Percentiles rank a stretch among this genome's conserved stretches.
These are phyloP conservation scores for Clathrus columnatus DNA, from an alignment of 768 basidiomycete species.

Conservation along the genomic window DNA sequence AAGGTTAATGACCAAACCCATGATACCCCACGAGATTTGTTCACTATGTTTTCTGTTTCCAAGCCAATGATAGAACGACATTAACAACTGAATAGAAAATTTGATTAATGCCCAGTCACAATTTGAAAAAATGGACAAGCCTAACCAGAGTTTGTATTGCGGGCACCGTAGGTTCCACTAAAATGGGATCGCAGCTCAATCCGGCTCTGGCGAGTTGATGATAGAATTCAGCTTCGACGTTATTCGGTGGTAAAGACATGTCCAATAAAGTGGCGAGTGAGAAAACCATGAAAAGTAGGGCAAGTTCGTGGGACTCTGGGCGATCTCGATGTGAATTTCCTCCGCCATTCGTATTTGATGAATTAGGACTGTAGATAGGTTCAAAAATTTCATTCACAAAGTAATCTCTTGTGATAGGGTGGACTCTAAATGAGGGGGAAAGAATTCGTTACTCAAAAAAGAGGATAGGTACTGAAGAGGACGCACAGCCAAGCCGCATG, in stretches of 20 bases:
- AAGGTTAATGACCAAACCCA: constrained; percentile 56
- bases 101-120: not conserved
- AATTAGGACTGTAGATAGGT: constrained; percentile 14
- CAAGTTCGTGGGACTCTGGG: constrained; percentile 53
- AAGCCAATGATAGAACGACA: constrained; percentile 11
- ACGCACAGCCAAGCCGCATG: constrained; percentile 67
- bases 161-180: constrained; percentile 62
- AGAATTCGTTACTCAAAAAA: constrained; percentile 14
- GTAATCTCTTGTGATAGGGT: constrained; percentile 12
- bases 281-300: constrained; percentile 45
- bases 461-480: constrained; percentile 8
- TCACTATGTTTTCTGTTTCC: constrained; percentile 43
- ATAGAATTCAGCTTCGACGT: constrained; percentile 52
- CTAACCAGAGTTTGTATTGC: constrained; percentile 69
- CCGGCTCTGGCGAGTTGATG: constrained; percentile 59
- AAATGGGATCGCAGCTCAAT: constrained; percentile 54
- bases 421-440: constrained; percentile 44
- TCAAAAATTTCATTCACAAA: constrained; percentile 9
- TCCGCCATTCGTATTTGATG: constrained; percentile 24
- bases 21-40: constrained; percentile 59
- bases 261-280: constrained; percentile 56
- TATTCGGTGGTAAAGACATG: constrained; percentile 44
- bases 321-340: constrained; percentile 16
- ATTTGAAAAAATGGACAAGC: constrained; percentile 30
- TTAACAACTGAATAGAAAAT: constrained; percentile 4